Evolutionary conservation across 257 asterid species (phyloP).

Genomic region (Ajuga chamaepitys): DNA sequence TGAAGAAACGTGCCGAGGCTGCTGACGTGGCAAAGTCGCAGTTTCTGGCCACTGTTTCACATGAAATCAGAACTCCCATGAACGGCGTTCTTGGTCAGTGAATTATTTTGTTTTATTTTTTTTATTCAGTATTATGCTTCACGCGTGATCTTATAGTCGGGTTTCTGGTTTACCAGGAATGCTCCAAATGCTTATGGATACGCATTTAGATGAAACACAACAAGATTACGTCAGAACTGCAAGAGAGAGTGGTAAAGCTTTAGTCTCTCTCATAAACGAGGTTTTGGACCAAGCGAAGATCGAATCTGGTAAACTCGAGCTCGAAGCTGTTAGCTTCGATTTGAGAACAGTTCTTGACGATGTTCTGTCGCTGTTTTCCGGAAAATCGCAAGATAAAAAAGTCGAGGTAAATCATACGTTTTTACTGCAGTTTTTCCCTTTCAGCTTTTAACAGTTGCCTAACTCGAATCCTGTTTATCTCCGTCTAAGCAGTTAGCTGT

Average conservation of each 20-base stretch:
- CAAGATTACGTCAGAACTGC: constrained; percentile 94
- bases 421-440: not conserved
- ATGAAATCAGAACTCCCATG: constrained; percentile 99
- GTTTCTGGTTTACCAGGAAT: constrained; percentile 45
- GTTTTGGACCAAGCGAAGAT: constrained; percentile 96
- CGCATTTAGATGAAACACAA: constrained; percentile 87
- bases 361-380: constrained; percentile 59
- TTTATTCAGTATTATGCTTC: not conserved
- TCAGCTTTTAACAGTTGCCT: constrained; percentile 3
- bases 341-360: constrained; percentile 36
- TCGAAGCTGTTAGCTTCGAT: constrained; percentile 51
- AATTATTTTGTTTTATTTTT: not conserved
- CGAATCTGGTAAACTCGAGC: constrained; percentile 99
- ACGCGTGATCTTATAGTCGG: constrained; percentile 1
- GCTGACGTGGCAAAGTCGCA: constrained; percentile 96
- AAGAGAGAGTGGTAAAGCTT: constrained; percentile 95
- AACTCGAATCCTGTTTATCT: not conserved
- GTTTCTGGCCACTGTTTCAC: constrained; percentile 99
- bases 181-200: constrained; percentile 98
- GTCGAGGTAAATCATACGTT: constrained; percentile 58
- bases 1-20: constrained; percentile 79
- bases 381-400: constrained; percentile 81
- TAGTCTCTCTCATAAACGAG: constrained; percentile 94
- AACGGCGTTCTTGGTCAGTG: constrained; percentile 93
- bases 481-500: constrained; percentile 72